These are phyloP conservation scores for Amphicarpaea edgeworthii DNA, from an alignment of 306 rosid species.

Conservation along the genomic window DNA sequence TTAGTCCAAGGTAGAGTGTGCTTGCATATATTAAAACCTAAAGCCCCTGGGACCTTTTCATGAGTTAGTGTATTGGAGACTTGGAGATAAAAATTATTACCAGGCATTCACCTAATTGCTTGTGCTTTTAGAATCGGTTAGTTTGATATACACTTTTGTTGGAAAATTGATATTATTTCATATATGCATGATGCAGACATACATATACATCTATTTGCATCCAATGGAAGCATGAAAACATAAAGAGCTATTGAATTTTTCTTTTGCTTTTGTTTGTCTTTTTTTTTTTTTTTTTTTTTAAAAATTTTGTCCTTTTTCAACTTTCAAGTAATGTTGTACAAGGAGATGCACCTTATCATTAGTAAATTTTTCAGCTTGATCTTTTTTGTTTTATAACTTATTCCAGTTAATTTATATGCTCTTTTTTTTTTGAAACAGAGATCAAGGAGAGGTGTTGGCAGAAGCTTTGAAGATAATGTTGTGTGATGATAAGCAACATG, in stretches of 20 bases:
- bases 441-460: conserved; percentile 85
- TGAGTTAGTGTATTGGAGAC: background rate
- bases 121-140: background rate
- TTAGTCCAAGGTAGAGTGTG: background rate
- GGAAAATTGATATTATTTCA: background rate
- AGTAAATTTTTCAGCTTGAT: conserved; percentile 3
- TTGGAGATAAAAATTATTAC: conserved; percentile 1
- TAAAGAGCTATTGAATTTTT: background rate
- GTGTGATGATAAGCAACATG: conserved; percentile 96
- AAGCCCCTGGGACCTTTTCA: background rate
- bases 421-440: conserved; percentile 63
- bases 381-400: background rate
- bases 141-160: background rate
- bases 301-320: background rate
- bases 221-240: background rate
- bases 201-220: background rate
- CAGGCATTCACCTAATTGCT: background rate
- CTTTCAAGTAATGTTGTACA: background rate
- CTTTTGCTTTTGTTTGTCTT: background rate
- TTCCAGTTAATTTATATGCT: conserved; percentile 25
- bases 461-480: conserved; percentile 95
- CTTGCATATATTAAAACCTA: background rate
- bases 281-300: too few relatives aligned
- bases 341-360: conserved; percentile 21
- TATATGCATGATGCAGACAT: background rate